Base-by-base conservation (phyloP, 2,329 filamentous ascomycete species). In the Paracoccidioides brasiliensis region DNA sequence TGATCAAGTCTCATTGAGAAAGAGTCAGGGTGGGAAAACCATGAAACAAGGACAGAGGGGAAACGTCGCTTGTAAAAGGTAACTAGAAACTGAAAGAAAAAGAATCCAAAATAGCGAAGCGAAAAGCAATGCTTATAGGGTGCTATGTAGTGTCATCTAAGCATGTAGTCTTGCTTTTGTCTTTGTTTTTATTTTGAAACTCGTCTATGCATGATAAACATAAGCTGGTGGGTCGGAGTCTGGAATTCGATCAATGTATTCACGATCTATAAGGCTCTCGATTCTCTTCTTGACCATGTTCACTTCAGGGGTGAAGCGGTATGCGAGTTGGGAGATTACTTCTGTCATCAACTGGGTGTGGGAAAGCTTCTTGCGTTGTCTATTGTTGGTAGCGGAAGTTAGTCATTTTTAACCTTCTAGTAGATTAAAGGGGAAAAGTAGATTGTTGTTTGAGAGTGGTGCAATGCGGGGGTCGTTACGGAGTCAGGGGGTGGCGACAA, bases 251-350 rank as follows among this genome's bases (percentile, higher is more conserved):
- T 78, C 76, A 40, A 79, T 62, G 62, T 78, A 79, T 59, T 79
- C 76, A 49, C 76, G 71, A 57, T 79, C 76, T 55, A 79, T 79
- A 59, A 79, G 62, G 59, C 72, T 76, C 60, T 79, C 76, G 48
- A 79, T 77, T 37, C 75, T 70, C 59, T 73, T 74, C 64, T 79
- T 79, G 61, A 79, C 70, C 75, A 78, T 78, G 53, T 70, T 70
- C 28, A 78, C 72, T 58, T 79, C 76, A 0, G 76, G 76, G 38
- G 71, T 69, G 59, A 79, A 79, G 38, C 76, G 72, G 7, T 68
- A 61, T 1, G 72, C 72, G 3, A 79, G 64, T 57, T 78, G 76
- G 4, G 70, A 65, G 42, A 78, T 70, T 4, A 77, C 75, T 62
- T 79, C 76, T 10, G 71, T 73, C 63, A 79, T 75, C 42, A 79